phyloP scores from a whole-genome alignment of 2,329 filamentous ascomycete genomes.

The Fusarium pseudocircinatum region DNA sequence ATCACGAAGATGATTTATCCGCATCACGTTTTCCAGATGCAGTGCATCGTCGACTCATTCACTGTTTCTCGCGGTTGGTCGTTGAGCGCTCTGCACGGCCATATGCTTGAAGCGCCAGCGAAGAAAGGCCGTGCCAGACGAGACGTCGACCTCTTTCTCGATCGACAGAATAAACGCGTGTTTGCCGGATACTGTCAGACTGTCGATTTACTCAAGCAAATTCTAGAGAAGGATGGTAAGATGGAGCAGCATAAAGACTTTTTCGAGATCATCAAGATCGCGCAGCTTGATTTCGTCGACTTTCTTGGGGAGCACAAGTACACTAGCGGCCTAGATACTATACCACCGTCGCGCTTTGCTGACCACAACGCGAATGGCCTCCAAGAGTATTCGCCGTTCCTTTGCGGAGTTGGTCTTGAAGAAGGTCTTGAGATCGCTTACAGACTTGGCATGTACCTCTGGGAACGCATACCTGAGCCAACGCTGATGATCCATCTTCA shows the following conservation, averaged over 20 bases:
- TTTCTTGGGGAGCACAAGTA: conserved; percentile 32
- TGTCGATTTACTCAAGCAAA: not conserved
- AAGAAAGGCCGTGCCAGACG: conserved; percentile 49
- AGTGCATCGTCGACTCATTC: conserved; percentile 61
- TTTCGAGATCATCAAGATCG: not conserved
- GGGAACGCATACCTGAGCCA: conserved; percentile 53
- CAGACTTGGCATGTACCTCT: conserved; percentile 47
- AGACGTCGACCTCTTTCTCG: conserved; percentile 57
- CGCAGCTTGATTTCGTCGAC: conserved; percentile 20
- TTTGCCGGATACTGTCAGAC: conserved; percentile 15
- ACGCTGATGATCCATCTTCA: conserved; percentile 56
- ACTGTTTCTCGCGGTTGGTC: conserved; percentile 57
- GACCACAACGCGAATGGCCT: conserved; percentile 54
- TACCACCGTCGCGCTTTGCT: conserved; percentile 55
- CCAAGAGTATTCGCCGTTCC: conserved; percentile 59
- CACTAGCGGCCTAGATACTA: conserved; percentile 20
- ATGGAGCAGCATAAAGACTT: not conserved
- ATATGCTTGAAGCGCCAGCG: conserved; percentile 50
- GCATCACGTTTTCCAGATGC: conserved; percentile 60
- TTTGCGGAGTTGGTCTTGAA: conserved; percentile 57
- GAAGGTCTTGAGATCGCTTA: conserved; percentile 56
- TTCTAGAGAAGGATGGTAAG: not conserved
- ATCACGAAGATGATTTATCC: conserved; percentile 54
- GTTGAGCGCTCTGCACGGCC: conserved; percentile 44
- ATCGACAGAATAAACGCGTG: conserved; percentile 46